A percentile compares a stretch with the other conserved stretches of the same genome.
These are phyloP conservation scores for Allantophomopsis cytisporea DNA, from an alignment of 2,329 filamentous ascomycete species.

Conservation along the genomic window DNA sequence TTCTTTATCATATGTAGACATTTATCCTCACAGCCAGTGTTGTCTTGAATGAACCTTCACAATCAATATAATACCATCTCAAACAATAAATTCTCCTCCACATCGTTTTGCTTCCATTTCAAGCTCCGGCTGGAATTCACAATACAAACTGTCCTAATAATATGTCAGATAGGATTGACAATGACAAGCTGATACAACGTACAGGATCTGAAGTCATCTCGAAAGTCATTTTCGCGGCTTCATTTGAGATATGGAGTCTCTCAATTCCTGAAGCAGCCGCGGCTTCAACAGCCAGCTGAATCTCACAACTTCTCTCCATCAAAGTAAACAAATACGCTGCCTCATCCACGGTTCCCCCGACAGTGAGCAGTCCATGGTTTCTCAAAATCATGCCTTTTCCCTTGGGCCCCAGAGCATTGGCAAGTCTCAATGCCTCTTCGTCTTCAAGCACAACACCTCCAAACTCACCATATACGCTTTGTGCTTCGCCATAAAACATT, in stretches of 20 bases:
- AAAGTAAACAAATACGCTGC: conserved; percentile 26
- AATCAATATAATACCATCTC: too few relatives aligned
- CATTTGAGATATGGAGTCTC: conserved; percentile 63
- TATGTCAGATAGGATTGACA: too few relatives aligned
- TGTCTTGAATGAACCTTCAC: too few relatives aligned
- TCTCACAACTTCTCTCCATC: conserved; percentile 25
- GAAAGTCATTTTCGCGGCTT: conserved; percentile 54
- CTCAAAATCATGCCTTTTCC: conserved; percentile 26
- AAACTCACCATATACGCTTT: conserved; percentile 23
- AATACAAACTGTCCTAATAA: neutral
- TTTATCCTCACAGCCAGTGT: too few relatives aligned
- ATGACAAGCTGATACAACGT: too few relatives aligned
- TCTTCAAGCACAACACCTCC: conserved; percentile 29
- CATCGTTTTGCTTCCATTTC: neutral
- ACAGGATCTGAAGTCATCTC: neutral
- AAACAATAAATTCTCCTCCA: neutral
- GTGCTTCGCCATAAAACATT: conserved; percentile 22
- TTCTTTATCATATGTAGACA: too few relatives aligned
- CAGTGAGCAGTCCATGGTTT: conserved; percentile 20
- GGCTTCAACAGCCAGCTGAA: conserved; percentile 17
- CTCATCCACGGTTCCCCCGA: conserved; percentile 24
- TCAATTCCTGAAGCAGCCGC: conserved; percentile 6
- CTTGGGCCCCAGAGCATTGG: conserved; percentile 19
- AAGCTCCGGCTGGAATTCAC: neutral
- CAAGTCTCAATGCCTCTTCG: conserved; percentile 29